Base-by-base conservation (phyloP, 2,329 filamentous ascomycete genomes). In the Alternaria burnsii region DNA sequence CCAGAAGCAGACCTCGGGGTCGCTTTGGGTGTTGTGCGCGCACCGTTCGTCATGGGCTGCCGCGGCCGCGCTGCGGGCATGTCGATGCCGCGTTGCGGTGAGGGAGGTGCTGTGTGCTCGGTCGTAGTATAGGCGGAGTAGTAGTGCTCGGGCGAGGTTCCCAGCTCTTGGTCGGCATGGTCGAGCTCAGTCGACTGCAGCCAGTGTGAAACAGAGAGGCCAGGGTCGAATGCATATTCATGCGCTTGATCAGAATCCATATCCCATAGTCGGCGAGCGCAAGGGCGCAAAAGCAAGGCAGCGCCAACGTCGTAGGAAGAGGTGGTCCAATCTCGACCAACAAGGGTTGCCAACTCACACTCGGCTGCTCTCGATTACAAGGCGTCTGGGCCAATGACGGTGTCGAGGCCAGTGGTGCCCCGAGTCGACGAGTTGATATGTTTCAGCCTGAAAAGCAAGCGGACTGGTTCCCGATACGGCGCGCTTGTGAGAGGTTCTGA, bases 121-220 rank as follows among this genome's bases (percentile, higher is more conserved):
- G 63, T 57, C 59, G 59, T 24, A 59, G 67, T 59, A 62, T 68
- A 66, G 59, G 67, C 61, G 34, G 71, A 62, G 70, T 76, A 76
- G 62, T 72, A 76, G 66, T 73, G 69, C 55, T 77, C 74, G 52
- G 60, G 60, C 52, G 47, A 46, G 26, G 56, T 58, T 48, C 69
- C 69, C 52, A 65, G 67, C 20, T 66, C 40, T 55, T 68, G 66
- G 55, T 66, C 67, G 61, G 58, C 58, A 57, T 61, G 58, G 40
- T 63, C 66, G 70, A 71, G 52, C 42, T 52, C 43, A 34, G 74
- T 77, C 40, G 74, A 75, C 53, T 77, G 73, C 59, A 77, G 71
- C 76, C 62, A 78, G 72, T 73, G 57, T 46, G 58, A 63, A 38
- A 58, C 54, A 36, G 58, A 57, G 40, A 63, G 50, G 54, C 54